Evolutionary conservation across 139 green algal genomes (phyloP), one percentile per base, ranked within the genome.

Genomic region (Mesotaenium endlicherianum): DNA sequence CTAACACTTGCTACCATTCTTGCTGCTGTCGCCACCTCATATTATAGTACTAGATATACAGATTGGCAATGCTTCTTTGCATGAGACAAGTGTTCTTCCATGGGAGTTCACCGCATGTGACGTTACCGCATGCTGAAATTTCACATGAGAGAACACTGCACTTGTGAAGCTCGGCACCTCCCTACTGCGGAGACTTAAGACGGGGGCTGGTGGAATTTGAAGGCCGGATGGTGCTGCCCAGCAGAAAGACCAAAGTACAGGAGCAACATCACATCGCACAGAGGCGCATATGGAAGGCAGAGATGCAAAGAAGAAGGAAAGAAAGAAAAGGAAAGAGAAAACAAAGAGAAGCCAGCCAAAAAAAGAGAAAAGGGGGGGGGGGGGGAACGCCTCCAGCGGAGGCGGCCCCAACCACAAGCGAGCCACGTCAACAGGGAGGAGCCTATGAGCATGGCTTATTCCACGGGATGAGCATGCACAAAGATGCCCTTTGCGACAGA

Each of bases 271-370:
- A 64, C 26, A 64, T 64, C 53, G 26, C 26, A 26, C 20, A 64
- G 26, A 64, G 26, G 26, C 53, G 26, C 53, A 20, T 64, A 64
- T 64, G 20, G 26, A 34, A 26, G 20, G 20, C 26, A 26, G 53
- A 64, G 20, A 64, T 34, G 26, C 20, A 72, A 76, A 76, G 20
- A 76, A 53, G 20, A 53, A 76, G 20, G 20, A 74, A 76, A 53
- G n/a, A 76, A 76, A 76, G 31, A 76, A 60, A 60, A 72, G 20
- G 67, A 76, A 60, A 64, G 11, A 79, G 53, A 64, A 64, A 64
- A 64, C 53, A 64, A 26, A 64, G 53, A 64, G 20, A n/a, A 64
- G 26, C 26, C 53, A 64, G 26, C 53, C 26, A 64, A 26, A 64
- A 64, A 64, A 26, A 64, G 26, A 64, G 26, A 64, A 26, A n/a